Evolutionary conservation across 2,329 filamentous ascomycete genomes (phyloP).

Genomic region (Apiospora koreana): DNA sequence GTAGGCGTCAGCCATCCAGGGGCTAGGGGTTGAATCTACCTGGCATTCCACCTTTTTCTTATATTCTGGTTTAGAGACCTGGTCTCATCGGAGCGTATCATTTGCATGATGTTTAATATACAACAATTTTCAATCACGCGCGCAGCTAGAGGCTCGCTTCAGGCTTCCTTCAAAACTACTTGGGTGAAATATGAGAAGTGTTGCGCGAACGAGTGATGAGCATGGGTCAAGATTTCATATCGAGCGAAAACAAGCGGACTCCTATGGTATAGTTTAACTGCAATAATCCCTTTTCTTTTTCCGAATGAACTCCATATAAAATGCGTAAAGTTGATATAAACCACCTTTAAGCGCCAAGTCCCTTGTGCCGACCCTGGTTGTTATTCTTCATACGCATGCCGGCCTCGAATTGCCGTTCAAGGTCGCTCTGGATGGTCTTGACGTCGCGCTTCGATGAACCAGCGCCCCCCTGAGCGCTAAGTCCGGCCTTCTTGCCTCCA

Average conservation of each 20-base stretch:
- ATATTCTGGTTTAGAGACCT: not conserved
- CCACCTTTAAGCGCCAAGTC: slow-evolving; percentile 48
- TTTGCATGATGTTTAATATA: slow-evolving; percentile 8
- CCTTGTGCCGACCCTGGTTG: slow-evolving; percentile 48
- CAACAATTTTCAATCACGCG: not conserved
- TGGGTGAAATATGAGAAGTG: not conserved
- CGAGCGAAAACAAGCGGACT: slow-evolving; percentile 10
- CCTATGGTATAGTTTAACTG: slow-evolving; percentile 23
- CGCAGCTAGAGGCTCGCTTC: not conserved
- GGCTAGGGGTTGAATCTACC: not conserved
- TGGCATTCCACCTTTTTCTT: not conserved
- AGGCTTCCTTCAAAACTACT: not conserved
- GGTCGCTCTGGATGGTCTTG: slow-evolving; percentile 44
- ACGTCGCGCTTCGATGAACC: slow-evolving; percentile 27
- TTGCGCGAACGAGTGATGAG: not conserved
- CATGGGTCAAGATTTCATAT: not conserved
- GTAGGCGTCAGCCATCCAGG: not conserved
- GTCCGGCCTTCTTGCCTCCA: slow-evolving; percentile 48
- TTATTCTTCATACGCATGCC: slow-evolving; percentile 60
- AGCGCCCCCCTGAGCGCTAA: slow-evolving; percentile 15
- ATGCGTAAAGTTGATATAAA: slow-evolving; percentile 16
- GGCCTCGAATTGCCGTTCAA: slow-evolving; percentile 58
- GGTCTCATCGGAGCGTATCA: not conserved
- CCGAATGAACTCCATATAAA: slow-evolving; percentile 21
- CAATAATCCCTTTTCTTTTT: slow-evolving; percentile 4